phyloP scores from a whole-genome alignment of 164 flowering plant genomes.

The Litsea cubeba region DNA sequence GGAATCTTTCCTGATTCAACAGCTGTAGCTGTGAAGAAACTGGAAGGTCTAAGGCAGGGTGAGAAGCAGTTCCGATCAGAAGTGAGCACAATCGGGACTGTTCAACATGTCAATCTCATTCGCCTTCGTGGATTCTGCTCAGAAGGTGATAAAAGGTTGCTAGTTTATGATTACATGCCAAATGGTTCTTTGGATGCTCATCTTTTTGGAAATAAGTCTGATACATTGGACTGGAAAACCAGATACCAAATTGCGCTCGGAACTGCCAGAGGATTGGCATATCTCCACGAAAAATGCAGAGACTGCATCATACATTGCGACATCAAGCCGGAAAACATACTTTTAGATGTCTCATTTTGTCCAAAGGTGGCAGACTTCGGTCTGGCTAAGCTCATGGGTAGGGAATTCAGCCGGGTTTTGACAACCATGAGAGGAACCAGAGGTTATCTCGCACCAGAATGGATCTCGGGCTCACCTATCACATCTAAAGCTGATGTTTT shows the following conservation, averaged over 20 bases:
- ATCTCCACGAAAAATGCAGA: conserved; percentile 37
- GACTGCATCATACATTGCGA: conserved; percentile 41
- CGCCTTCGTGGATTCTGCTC: conserved; percentile 55
- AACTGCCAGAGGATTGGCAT: conserved; percentile 32
- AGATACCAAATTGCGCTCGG: conserved; percentile 34
- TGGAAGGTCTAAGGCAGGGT: conserved; percentile 44
- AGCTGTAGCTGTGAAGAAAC: conserved; percentile 43
- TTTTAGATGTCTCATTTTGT: conserved; percentile 28
- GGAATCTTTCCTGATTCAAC: conserved; percentile 39
- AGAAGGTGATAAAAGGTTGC: conserved; percentile 32
- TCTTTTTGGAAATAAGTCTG: conserved; percentile 22
- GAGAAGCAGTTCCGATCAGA: conserved; percentile 59
- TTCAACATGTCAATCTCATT: conserved; percentile 57
- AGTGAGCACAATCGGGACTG: conserved; percentile 63
- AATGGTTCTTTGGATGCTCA: conserved; percentile 39
- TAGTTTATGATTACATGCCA: conserved; percentile 60
- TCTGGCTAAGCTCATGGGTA: conserved; percentile 34
- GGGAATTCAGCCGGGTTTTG: conserved; percentile 34
- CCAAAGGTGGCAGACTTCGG: conserved; percentile 43
- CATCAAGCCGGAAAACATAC: conserved; percentile 38
- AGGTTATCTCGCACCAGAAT: conserved; percentile 47
- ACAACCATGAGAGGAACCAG: conserved; percentile 43
- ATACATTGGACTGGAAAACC: conserved; percentile 25
- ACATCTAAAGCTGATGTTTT: conserved; percentile 41
- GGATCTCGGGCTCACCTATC: conserved; percentile 36